Evolutionary conservation across 2,329 filamentous ascomycete species (phyloP), one percentile per base, ranked within the genome.

Genomic region (Fusarium torulosum): DNA sequence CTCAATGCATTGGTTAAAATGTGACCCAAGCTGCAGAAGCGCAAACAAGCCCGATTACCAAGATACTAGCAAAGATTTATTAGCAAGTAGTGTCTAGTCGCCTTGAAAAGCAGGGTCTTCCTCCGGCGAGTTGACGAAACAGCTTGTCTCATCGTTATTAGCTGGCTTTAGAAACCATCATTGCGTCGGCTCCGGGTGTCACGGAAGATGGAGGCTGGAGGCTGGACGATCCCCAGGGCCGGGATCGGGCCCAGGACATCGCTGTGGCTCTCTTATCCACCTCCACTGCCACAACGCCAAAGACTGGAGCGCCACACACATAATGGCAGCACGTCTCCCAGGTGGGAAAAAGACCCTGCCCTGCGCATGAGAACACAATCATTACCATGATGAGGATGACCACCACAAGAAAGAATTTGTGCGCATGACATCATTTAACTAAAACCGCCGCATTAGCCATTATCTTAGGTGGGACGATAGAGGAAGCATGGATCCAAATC

Each of bases 181-280:
- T 33, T 46, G 21, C 25, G 50, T 65, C 46, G 59, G 49, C 63
- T 64, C 53, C 64, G 64, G 64, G 45, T 68, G 50, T 59, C 44
- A 44, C 63, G 59, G 64, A 67, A 67, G 60, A 45, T 63, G 59
- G 45, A 23, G 33, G 33, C 20, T 52, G 38, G 25, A 27, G 7
- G 8, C 46, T 62, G 51, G 50, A 43, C 51, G 56, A 37, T 25
- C 20, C 43, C 43, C 15, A 15, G 7, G 31, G 14, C 31, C 11
- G 14, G 29, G 11, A 11, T 14, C 13, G 7, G 13, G 31, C 14
- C 31, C 23, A 23, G 23, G 23, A 7, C 23, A 23, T 23, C 23
- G 59, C 42, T n/a, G n/a, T n/a, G n/a, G n/a, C n/a, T n/a, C 56
- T 63, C 40, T 37, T 8, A 17, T 17, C 33, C 7, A 10, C 33